phyloP scores from a whole-genome alignment of 768 basidiomycete genomes.

The Serpula lacrymans region DNA sequence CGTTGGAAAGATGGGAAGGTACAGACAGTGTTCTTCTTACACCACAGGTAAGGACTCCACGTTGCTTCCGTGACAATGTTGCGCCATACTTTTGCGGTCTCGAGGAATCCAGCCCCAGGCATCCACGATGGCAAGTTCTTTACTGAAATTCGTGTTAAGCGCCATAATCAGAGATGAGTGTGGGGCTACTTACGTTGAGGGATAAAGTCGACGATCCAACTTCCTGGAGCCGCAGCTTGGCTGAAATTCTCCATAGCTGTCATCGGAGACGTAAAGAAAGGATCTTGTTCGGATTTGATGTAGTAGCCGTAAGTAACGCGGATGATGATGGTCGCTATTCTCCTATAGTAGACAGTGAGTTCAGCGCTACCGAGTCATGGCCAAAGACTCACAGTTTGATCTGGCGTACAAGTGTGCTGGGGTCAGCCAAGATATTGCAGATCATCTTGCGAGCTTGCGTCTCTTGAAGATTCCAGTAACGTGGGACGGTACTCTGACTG shows the following conservation, averaged over 20 bases:
- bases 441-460: not conserved
- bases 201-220: constrained; percentile 49
- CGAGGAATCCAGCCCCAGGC: constrained; percentile 33
- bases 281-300: constrained; percentile 32
- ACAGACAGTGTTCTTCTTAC: no score
- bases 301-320: constrained; percentile 39
- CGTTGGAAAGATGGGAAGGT: no score
- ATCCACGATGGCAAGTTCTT: constrained; percentile 26
- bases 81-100: constrained; percentile 22
- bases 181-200: constrained; percentile 31
- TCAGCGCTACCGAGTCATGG: not conserved
- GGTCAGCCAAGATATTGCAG: not conserved
- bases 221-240: constrained; percentile 49
- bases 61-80: constrained; percentile 11
- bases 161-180: no score
- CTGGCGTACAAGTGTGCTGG: not conserved
- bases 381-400: not conserved
- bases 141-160: no score
- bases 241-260: constrained; percentile 16
- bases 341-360: constrained; percentile 14
- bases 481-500: not conserved
- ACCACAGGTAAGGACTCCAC: no score
- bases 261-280: constrained; percentile 29
- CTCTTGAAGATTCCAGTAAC: not conserved
- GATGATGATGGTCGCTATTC: constrained; percentile 33